Conservation (phyloP, 2,329 filamentous ascomycete genomes). For the Rutstroemia sp. region DNA sequence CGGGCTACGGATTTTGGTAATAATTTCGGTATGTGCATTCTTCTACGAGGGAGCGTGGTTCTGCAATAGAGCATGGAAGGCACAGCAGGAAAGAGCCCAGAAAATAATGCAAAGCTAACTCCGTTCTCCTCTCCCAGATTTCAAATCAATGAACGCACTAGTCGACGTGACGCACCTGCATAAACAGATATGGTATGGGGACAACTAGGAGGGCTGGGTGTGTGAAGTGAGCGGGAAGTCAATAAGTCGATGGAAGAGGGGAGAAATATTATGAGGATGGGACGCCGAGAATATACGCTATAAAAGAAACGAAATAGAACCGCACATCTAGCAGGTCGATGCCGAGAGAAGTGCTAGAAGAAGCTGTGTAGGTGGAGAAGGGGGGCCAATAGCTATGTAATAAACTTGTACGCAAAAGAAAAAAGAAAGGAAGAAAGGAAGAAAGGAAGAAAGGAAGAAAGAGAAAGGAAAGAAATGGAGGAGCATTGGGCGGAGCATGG, state of each 20-base stretch:
- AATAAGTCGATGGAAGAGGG: not conserved
- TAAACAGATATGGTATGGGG: slow-evolving; percentile 68
- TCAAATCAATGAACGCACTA: slow-evolving; percentile 65
- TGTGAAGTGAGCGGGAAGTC: no score
- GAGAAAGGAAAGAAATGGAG: no score
- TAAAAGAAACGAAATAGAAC: no score
- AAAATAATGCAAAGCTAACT: not conserved
- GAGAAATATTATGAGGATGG: not conserved
- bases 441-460: not conserved
- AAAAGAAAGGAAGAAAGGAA: not conserved
- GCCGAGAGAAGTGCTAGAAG: no score
- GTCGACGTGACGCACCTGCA: slow-evolving; percentile 81
- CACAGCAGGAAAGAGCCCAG: no score
- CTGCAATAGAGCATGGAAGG: no score
- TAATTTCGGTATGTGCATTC: slow-evolving; percentile 51
- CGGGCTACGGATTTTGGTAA: slow-evolving; percentile 61
- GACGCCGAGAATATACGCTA: no score
- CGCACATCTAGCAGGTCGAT: no score
- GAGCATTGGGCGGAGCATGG: no score
- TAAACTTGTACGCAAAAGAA: not conserved
- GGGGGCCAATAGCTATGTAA: no score
- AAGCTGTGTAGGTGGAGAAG: no score
- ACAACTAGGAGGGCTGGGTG: not conserved
- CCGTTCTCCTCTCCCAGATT: slow-evolving; percentile 38
- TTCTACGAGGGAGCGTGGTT: no score